Evolutionary conservation across 176 grass and related monocot species (phyloP), one percentile per base, ranked within the genome.

Genomic region (Metroxylon sagu): DNA sequence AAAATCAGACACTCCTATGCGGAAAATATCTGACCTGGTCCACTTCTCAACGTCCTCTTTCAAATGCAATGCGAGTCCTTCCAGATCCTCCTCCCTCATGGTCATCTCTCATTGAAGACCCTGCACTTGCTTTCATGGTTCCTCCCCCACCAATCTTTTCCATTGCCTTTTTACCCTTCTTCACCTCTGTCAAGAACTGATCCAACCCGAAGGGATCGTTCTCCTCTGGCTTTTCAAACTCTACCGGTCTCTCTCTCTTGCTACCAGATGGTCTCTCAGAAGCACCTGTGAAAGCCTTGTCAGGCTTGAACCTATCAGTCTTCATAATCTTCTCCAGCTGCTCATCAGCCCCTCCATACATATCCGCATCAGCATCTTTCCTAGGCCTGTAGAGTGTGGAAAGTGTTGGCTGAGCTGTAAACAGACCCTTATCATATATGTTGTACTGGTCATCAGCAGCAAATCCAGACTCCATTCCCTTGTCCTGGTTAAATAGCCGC

Each of bases 401-500:
- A 52, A 97, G 69, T 0, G 72, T 83, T 1, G 83, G 74, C 43
- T 91, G 92, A 0, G 81, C 76, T 16, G 76, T 97, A 30, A 91
- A 91, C 43, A 97, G 84, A 1, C 87, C 92, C 73, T 97, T 97
- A 30, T 85, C 72, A 26, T 97, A 96, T 26, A 96, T 68, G 53
- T 96, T 96, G 62, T 97, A 97, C 26, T 88, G 76, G 53, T 97
- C 93, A 74, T 97, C 93, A 60, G 72, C 59, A 52, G 59, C 81
- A 83, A 97, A 97, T 10, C 93, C 93, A 78, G 93, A 97, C 59
- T 85, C 84, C 93, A 97, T 97, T 64, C 93, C 93, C 63, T 97
- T 97, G 69, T 97, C 93, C 71, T 97, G 93, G 65, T 97, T 97
- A 54, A 97, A 97, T 16, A 97, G 79, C 62, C 93, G 79, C 68